Conservation (phyloP, 495 filamentous ascomycete species). For the Aspergillus indologenus region DNA sequence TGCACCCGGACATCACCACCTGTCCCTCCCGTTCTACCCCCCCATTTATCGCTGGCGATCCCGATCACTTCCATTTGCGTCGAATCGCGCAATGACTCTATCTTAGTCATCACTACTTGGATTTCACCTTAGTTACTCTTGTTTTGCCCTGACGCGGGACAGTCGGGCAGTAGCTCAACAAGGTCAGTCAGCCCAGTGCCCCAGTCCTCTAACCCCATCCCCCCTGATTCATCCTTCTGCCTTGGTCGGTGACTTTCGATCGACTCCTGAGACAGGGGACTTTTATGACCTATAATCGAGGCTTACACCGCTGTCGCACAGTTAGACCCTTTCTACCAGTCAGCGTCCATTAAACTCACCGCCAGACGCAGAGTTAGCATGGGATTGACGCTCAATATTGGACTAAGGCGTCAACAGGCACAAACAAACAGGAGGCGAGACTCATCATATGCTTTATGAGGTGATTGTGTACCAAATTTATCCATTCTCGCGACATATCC, state of each 20-base stretch:
- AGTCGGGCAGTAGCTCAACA: background rate
- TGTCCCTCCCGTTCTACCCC: background rate
- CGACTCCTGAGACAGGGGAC: background rate
- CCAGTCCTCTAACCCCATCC: background rate
- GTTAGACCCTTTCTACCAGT: constrained; percentile 1
- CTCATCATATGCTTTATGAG: constrained; percentile 5
- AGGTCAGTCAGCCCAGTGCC: background rate
- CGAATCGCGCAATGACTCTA: background rate
- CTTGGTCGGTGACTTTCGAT: background rate
- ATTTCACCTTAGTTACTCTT: background rate
- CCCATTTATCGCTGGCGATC: background rate
- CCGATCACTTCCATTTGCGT: background rate
- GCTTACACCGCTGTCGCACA: background rate
- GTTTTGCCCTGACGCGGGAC: background rate
- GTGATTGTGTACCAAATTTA: constrained; percentile 11
- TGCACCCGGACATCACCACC: background rate
- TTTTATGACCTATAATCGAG: background rate
- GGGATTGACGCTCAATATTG: background rate
- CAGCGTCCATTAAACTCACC: constrained; percentile 3
- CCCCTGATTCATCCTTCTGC: background rate
- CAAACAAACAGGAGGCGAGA: background rate
- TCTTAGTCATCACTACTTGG: background rate
- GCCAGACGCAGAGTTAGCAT: constrained; percentile 5
- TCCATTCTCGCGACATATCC: constrained; percentile 11
- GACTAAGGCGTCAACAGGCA: background rate